Base-by-base conservation (phyloP, 1,139 yeast species). In the Taphrina communis region DNA sequence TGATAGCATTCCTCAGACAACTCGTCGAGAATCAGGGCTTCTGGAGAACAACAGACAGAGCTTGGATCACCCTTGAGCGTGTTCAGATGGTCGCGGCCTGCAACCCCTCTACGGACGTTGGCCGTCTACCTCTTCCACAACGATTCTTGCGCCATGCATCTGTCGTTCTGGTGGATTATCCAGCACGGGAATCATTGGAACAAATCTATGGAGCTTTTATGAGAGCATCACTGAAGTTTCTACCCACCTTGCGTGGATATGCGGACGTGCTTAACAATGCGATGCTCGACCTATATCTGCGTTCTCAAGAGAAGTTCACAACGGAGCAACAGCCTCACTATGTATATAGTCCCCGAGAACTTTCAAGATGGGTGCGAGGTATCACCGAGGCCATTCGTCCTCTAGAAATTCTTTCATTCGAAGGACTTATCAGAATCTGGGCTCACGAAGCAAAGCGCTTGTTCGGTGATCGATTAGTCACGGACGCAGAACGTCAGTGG, bases 31-130 rank as follows among this genome's bases (percentile, higher is more conserved):
- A 84, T 44, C 77, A 81, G 1, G 97, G 97, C 0, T 93, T 92
- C 75, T 92, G 97, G 96, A 82, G 85, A 70, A 77, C 82, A 0
- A 75, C 78, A 12, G 86, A 85, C 51, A 81, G 82, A 67, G 83
- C 82, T 56, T 93, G 97, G 97, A 85, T 93, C 0, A 73, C 80
- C 0, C 72, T 91, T n/a, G 80, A 82, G 19, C 83, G 86, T 66
- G 82, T 94, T 51, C 96, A 89, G 75, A 84, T 94, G 79, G 96
- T 93, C 12, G 98, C 96, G 6, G 98, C 99, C 0, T 94, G 98
- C 77, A 94, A 94, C 75, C 94, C 97, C 0, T 88, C 97, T 0
- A 82, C 86, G 1, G 96, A 90, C 77, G 85, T 86, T 1, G 97
- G 97, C 0, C 82, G 99, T 73, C 81, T 83, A 19, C 77, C 76